A percentile compares a stretch with the other conserved stretches of the same genome.
Conservation (phyloP, 306 rosid species). For the Glycine tomentella region DNA sequence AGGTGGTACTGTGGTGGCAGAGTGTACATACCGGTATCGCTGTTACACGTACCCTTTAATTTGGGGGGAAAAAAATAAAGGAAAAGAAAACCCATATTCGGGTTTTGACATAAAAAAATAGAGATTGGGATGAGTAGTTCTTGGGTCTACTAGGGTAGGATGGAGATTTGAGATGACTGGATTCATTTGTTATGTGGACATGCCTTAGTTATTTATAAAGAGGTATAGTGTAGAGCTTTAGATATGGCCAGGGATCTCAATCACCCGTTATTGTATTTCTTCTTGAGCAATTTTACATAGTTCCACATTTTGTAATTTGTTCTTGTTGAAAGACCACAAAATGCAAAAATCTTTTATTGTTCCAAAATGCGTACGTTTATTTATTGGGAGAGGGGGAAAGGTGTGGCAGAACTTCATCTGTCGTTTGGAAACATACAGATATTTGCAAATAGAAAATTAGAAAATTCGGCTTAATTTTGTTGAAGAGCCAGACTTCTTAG, state of each 20-base stretch:
- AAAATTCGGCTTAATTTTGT: not conserved
- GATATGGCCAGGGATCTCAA: slow-evolving; percentile 24
- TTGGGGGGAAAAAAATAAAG: slow-evolving; percentile 11
- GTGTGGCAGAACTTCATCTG: not conserved
- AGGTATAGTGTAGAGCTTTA: slow-evolving; percentile 32
- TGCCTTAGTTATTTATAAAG: slow-evolving; percentile 29
- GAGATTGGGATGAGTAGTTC: slow-evolving; percentile 25
- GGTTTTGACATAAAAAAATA: slow-evolving; percentile 42
- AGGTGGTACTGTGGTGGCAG: slow-evolving; percentile 38
- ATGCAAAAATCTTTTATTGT: slow-evolving; percentile 2
- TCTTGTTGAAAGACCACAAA: slow-evolving; percentile 10
- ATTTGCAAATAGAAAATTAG: not conserved
- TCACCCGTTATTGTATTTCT: slow-evolving; percentile 20
- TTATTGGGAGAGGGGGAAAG: not conserved
- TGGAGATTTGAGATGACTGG: slow-evolving; percentile 39
- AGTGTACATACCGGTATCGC: slow-evolving; percentile 46
- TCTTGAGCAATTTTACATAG: slow-evolving; percentile 8
- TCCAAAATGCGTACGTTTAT: not conserved
- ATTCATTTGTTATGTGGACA: slow-evolving; percentile 45
- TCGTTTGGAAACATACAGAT: not conserved
- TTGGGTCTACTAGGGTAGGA: slow-evolving; percentile 17
- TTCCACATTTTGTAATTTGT: slow-evolving; percentile 28
- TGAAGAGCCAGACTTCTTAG: not conserved
- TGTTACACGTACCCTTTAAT: slow-evolving; percentile 32
- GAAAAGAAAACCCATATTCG: slow-evolving; percentile 10